Percentiles rank a stretch among this genome's conserved stretches.
Evolutionary conservation across 331 rosid genomes (phyloP).

Genomic region (Prunus yedoensis): DNA sequence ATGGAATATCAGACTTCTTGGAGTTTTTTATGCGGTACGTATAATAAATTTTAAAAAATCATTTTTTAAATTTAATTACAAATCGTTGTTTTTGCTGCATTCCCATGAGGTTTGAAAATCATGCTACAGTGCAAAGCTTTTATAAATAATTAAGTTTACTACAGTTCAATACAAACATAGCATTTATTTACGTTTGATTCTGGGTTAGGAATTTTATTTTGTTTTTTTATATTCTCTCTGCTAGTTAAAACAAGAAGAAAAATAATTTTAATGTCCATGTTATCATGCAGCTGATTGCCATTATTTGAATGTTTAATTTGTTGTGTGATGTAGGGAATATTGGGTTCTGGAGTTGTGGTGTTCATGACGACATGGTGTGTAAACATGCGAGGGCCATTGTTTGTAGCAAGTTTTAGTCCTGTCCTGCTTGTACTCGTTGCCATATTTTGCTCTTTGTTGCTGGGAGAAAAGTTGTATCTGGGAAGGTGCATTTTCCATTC

Average conservation of each 20-base stretch:
- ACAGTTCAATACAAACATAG: too few species aligned
- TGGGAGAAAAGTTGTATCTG: constrained; percentile 9
- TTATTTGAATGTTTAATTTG: background rate
- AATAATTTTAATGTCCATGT: too few species aligned
- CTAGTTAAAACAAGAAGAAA: too few species aligned
- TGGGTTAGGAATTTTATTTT: too few species aligned
- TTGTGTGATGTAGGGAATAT: constrained; percentile 1
- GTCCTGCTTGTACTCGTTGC: constrained; percentile 7
- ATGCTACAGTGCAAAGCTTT: too few species aligned
- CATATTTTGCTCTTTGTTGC: background rate
- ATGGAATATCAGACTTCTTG: constrained; percentile 12
- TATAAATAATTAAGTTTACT: too few species aligned
- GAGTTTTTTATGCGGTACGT: constrained; percentile 1
- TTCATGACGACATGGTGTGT: constrained; percentile 3
- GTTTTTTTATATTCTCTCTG: background rate
- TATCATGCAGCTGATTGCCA: background rate
- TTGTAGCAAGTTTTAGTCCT: constrained; percentile 12
- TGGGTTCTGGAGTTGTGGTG: background rate
- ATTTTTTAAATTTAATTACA: too few species aligned
- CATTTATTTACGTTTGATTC: too few species aligned
- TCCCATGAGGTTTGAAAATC: too few species aligned
- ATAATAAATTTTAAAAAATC: too few species aligned
- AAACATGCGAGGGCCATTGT: constrained; percentile 19
- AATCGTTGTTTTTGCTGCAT: too few species aligned
- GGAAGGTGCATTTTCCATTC: background rate